Conservation (phyloP, 805 yeast genomes). For the Candida khao-thaluensis region DNA sequence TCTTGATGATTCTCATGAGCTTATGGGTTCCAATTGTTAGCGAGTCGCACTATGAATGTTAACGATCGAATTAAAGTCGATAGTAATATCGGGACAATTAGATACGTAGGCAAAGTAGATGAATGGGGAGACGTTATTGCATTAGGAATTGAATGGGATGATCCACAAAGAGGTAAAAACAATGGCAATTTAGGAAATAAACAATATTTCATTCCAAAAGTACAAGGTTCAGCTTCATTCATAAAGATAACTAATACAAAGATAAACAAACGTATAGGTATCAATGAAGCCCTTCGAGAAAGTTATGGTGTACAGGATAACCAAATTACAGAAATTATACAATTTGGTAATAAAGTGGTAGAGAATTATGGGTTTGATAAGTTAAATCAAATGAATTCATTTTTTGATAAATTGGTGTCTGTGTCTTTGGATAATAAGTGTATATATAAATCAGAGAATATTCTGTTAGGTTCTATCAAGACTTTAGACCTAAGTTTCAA, state of each 20-base stretch:
- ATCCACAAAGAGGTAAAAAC: constrained; percentile 65
- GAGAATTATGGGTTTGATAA: constrained; percentile 68
- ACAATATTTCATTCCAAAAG: constrained; percentile 49
- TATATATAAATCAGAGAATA: constrained; percentile 23
- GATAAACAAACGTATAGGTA: constrained; percentile 27
- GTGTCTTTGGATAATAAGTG: constrained; percentile 50
- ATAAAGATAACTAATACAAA: constrained; percentile 44
- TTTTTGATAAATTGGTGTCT: constrained; percentile 44
- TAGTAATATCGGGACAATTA: constrained; percentile 59
- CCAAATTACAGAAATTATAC: constrained; percentile 26
- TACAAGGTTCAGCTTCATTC: constrained; percentile 60
- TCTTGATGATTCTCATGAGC: no score
- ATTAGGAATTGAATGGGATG: constrained; percentile 88
- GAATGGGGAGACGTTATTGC: constrained; percentile 61
- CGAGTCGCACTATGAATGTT: no score
- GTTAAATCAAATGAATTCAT: constrained; percentile 46
- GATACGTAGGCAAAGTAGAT: constrained; percentile 55
- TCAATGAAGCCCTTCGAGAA: constrained; percentile 48
- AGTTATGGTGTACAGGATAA: constrained; percentile 27
- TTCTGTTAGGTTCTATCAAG: constrained; percentile 14
- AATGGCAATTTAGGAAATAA: constrained; percentile 57
- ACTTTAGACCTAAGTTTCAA: constrained; percentile 63
- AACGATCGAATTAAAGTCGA: constrained; percentile 23
- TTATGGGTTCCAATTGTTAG: no score
- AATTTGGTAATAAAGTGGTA: constrained; percentile 56